phyloP scores from a whole-genome alignment of 2,329 filamentous ascomycete genomes.

The Aschersonia sp. region DNA sequence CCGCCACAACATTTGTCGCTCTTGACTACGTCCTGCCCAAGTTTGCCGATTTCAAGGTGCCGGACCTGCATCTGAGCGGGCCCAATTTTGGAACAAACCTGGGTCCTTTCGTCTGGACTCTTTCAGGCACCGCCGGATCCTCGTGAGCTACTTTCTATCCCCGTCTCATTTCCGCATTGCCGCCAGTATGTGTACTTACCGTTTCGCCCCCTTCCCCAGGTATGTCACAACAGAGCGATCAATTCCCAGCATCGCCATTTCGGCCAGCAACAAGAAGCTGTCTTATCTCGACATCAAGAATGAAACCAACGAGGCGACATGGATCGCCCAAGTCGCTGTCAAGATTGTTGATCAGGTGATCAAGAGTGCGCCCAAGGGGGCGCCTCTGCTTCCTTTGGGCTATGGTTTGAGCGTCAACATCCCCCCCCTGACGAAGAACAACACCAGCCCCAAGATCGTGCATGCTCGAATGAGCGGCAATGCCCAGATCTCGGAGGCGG shows the following conservation, averaged over 20 bases:
- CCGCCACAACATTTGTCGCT: constrained; percentile 38
- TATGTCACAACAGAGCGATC: constrained; percentile 33
- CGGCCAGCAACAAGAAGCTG: constrained; percentile 25
- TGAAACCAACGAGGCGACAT: constrained; percentile 27
- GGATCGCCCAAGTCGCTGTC: constrained; percentile 24
- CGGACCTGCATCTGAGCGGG: constrained; percentile 38
- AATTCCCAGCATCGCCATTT: constrained; percentile 34
- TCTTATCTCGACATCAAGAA: constrained; percentile 23
- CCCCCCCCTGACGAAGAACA: constrained; percentile 25
- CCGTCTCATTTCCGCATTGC: too few relatives aligned
- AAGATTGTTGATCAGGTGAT: constrained; percentile 29
- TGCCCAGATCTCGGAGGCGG: constrained; percentile 28
- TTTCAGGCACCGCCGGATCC: constrained; percentile 34
- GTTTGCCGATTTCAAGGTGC: constrained; percentile 29
- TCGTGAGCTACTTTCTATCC: constrained; percentile 8
- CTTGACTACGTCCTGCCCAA: constrained; percentile 39
- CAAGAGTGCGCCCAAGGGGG: constrained; percentile 15
- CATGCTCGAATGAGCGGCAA: constrained; percentile 33
- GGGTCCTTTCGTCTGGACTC: constrained; percentile 36
- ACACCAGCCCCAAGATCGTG: constrained; percentile 25
- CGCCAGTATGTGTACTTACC: too few relatives aligned
- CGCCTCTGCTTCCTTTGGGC: constrained; percentile 26
- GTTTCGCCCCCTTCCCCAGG: constrained; percentile 9
- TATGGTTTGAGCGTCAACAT: constrained; percentile 39
- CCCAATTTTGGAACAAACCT: constrained; percentile 41